Evolutionary conservation across 2,329 filamentous ascomycete species (phyloP).

Genomic region (Colletotrichum simmondsii): DNA sequence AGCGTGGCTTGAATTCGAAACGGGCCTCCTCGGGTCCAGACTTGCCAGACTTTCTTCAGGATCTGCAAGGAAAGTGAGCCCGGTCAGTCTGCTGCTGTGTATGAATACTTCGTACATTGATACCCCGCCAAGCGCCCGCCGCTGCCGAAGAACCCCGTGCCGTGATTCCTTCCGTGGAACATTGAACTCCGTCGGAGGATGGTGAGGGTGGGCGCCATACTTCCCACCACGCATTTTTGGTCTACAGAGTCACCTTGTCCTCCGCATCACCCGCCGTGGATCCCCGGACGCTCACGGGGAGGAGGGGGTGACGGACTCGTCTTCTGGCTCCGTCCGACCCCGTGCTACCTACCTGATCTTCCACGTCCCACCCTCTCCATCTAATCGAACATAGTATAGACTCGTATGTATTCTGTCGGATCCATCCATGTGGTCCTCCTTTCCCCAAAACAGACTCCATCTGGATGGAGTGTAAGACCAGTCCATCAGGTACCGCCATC

Average conservation of each 20-base stretch:
- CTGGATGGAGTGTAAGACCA: neutral
- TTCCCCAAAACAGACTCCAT: neutral
- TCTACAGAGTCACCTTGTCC: neutral
- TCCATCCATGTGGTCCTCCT: neutral
- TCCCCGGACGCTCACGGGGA: constrained; percentile 15
- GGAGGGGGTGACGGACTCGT: constrained; percentile 3
- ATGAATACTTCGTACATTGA: too few species aligned
- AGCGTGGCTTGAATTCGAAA: constrained; percentile 2
- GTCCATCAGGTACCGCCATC: neutral
- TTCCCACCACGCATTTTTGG: neutral
- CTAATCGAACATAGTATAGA: too few species aligned
- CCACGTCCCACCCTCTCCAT: neutral
- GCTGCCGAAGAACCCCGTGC: constrained; percentile 9
- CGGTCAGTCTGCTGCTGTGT: neutral
- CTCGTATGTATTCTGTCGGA: neutral
- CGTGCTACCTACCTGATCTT: neutral
- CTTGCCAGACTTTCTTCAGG: constrained; percentile 10
- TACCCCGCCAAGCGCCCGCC: neutral
- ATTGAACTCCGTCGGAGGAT: neutral
- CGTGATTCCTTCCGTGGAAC: neutral
- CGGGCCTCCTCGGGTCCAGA: neutral
- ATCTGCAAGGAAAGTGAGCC: constrained; percentile 20
- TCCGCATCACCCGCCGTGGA: constrained; percentile 19
- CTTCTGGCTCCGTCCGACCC: neutral
- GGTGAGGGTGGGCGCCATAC: neutral